Evolutionary conservation across 345 rosid genomes (phyloP).

Genomic region (Raphanus sativus): DNA sequence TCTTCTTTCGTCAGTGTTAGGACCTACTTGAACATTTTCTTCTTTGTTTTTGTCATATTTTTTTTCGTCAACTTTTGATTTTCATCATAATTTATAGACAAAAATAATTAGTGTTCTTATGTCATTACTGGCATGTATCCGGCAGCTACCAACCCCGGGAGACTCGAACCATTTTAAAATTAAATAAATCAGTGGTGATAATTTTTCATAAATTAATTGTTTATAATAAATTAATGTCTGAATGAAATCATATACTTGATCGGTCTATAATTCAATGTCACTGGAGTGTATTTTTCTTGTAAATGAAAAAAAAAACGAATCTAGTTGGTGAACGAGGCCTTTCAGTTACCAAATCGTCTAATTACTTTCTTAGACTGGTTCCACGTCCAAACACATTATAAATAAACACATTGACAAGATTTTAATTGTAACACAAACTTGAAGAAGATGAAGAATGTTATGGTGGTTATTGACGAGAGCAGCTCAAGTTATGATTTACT

Average conservation of each 20-base stretch:
- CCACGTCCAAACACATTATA: conserved; percentile 17
- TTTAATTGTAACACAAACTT: conserved; percentile 10
- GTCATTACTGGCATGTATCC: conserved; percentile 30
- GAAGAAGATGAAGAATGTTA: conserved; percentile 44
- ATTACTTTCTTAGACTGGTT: not conserved
- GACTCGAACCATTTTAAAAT: conserved; percentile 7
- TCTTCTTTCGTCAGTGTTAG: not conserved
- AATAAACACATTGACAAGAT: conserved; percentile 7
- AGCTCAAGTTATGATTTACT: conserved; percentile 48
- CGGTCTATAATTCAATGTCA: not conserved
- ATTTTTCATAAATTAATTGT: not conserved
- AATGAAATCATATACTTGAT: conserved; percentile 22
- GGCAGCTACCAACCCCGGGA: conserved; percentile 32
- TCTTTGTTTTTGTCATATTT: not conserved
- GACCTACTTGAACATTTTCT: not conserved
- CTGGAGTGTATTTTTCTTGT: not conserved
- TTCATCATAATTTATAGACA: not conserved
- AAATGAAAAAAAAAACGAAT: not conserved
- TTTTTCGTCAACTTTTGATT: not conserved
- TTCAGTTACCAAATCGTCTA: conserved; percentile 30
- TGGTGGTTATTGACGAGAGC: conserved; percentile 56
- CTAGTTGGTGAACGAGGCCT: conserved; percentile 23
- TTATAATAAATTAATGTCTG: not conserved
- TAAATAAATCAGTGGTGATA: not conserved
- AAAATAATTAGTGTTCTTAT: not conserved